Evolutionary conservation across 176 grass and related monocot genomes (phyloP).

Genomic region (Zea luxurians): DNA sequence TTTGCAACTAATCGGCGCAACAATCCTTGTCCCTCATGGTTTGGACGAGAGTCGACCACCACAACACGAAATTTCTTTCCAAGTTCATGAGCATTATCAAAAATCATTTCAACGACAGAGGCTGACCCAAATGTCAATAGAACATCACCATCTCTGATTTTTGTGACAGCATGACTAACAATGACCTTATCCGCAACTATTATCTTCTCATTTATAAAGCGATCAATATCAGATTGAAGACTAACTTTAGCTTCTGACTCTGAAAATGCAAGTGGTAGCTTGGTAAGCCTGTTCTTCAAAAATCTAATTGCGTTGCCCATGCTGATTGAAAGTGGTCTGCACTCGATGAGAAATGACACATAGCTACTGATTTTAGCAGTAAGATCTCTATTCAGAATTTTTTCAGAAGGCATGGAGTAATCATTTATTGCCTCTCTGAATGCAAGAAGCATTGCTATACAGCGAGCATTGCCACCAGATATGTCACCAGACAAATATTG

Average conservation of each 20-base stretch:
- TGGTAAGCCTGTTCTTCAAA: slow-evolving; percentile 67
- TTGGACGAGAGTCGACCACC: slow-evolving; percentile 72
- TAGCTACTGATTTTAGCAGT: slow-evolving; percentile 64
- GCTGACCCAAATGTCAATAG: slow-evolving; percentile 70
- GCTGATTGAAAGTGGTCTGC: slow-evolving; percentile 75
- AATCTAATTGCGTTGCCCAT: slow-evolving; percentile 84
- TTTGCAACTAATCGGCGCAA: slow-evolving; percentile 54
- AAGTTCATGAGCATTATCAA: slow-evolving; percentile 58
- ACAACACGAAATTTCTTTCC: slow-evolving; percentile 63
- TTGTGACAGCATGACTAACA: slow-evolving; percentile 63
- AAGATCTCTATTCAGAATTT: slow-evolving; percentile 67
- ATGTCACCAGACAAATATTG: slow-evolving; percentile 71
- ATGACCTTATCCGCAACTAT: slow-evolving; percentile 67
- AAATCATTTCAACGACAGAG: slow-evolving; percentile 81
- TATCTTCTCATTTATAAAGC: slow-evolving; percentile 91
- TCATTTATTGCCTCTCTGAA: slow-evolving; percentile 72
- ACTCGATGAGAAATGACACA: slow-evolving; percentile 77
- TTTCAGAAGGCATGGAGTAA: slow-evolving; percentile 64
- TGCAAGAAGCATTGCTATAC: slow-evolving; percentile 86
- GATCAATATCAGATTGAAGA: slow-evolving; percentile 78
- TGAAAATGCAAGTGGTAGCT: slow-evolving; percentile 46
- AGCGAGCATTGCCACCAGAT: slow-evolving; percentile 70
- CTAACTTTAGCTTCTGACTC: slow-evolving; percentile 68
- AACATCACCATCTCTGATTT: slow-evolving; percentile 78
- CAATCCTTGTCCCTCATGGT: slow-evolving; percentile 62